Conservation (phyloP, 2,329 filamentous ascomycete genomes). For the Colletotrichum brevisporum region DNA sequence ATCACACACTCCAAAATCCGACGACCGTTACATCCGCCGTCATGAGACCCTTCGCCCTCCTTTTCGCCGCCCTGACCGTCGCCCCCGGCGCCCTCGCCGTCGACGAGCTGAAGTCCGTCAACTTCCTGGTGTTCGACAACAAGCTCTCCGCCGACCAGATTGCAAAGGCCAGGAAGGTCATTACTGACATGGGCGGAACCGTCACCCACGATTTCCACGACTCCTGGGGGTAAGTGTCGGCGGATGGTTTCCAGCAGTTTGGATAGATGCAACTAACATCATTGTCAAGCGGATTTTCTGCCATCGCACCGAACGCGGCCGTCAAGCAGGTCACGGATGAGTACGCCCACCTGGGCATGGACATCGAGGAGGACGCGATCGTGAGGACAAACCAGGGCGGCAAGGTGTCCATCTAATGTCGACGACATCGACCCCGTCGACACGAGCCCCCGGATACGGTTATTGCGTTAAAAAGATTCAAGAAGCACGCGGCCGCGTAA, state of each 20-base stretch:
- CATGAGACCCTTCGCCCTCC: conserved; percentile 75
- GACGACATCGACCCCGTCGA: not conserved
- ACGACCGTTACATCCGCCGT: conserved; percentile 43
- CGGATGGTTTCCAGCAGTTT: too few species aligned
- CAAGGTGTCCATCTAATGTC: conserved; percentile 3
- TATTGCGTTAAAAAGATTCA: conserved; percentile 5
- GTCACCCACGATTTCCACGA: conserved; percentile 84
- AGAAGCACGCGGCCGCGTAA: not conserved
- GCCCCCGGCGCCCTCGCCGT: conserved; percentile 73
- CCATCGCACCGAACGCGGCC: conserved; percentile 77
- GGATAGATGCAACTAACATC: conserved; percentile 45
- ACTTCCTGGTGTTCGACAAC: conserved; percentile 80
- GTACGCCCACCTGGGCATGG: conserved; percentile 56
- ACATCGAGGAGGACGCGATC: conserved; percentile 83
- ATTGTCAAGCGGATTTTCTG: conserved; percentile 81
- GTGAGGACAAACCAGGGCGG: conserved; percentile 53
- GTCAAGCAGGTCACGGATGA: conserved; percentile 76
- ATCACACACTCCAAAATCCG: not conserved
- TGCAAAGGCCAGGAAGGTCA: conserved; percentile 78
- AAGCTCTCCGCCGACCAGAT: conserved; percentile 74
- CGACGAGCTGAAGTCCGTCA: conserved; percentile 78
- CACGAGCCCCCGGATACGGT: conserved; percentile 5
- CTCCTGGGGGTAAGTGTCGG: conserved; percentile 70
- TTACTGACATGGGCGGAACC: conserved; percentile 77
- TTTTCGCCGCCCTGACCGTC: conserved; percentile 70